A percentile compares a stretch with the other conserved stretches of the same genome.
These are phyloP conservation scores for Pyrenopolyporus hunteri DNA, from an alignment of 495 filamentous ascomycete genomes.

Conservation along the genomic window DNA sequence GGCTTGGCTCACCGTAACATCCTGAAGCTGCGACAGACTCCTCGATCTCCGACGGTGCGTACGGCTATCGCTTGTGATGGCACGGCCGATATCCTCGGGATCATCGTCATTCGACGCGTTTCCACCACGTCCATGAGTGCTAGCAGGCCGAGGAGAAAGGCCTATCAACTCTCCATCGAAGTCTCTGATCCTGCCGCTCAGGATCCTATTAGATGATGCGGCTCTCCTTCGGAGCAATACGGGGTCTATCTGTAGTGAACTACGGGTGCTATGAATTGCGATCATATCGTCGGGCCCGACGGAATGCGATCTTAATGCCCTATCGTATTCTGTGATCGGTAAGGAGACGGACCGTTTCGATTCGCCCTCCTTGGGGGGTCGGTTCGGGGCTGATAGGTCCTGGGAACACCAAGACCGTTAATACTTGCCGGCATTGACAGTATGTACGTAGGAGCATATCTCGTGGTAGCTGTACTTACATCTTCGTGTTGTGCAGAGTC, in stretches of 20 bases:
- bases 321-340: constrained; percentile 60
- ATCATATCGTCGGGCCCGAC: constrained; percentile 55
- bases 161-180: constrained; percentile 51
- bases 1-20: constrained; percentile 35
- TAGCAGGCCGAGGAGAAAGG: constrained; percentile 60
- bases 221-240: constrained; percentile 39
- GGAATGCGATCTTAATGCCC: constrained; percentile 60
- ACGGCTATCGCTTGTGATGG: constrained; percentile 55
- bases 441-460: background rate
- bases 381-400: constrained; percentile 52
- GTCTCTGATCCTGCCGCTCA: constrained; percentile 38
- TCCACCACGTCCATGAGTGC: constrained; percentile 54
- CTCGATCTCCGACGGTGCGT: constrained; percentile 56
- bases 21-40: constrained; percentile 59
- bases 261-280: constrained; percentile 53
- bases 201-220: constrained; percentile 45
- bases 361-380: constrained; percentile 39
- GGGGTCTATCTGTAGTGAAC: constrained; percentile 53
- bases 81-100: constrained; percentile 58
- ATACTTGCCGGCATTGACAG: background rate
- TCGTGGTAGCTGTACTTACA: constrained; percentile 9
- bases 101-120: constrained; percentile 44
- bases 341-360: constrained; percentile 57
- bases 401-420: constrained; percentile 28
- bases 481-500: constrained; percentile 22